phyloP scores from a whole-genome alignment of 2,329 filamentous ascomycete species.

The Botrytis tulipae region DNA sequence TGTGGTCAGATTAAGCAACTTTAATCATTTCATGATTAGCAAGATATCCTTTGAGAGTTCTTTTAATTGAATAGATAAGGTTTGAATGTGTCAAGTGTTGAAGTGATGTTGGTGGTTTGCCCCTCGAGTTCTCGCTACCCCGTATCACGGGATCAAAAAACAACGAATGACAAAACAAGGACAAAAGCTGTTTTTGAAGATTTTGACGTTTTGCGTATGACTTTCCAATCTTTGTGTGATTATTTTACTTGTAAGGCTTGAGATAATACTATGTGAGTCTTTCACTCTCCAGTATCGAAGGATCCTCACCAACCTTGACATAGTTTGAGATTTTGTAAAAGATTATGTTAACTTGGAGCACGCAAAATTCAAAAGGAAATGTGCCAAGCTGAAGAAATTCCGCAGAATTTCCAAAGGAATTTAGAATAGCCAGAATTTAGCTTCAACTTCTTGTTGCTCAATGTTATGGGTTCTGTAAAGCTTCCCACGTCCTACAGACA shows the following conservation, averaged over 20 bases:
- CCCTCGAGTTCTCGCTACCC: not conserved
- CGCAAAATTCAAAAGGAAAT: rapidly evolving
- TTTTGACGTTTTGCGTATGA: too few species aligned
- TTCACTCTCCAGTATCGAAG: not conserved
- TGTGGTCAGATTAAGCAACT: not conserved
- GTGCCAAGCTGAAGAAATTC: not conserved
- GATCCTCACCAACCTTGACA: not conserved
- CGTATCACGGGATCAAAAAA: conserved; percentile 1
- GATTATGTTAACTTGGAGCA: not conserved
- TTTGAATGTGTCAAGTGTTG: not conserved
- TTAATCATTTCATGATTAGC: rapidly evolving
- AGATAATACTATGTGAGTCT: not conserved
- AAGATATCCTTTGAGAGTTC: rapidly evolving
- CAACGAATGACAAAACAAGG: not conserved
- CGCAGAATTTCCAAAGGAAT: rapidly evolving
- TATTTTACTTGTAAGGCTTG: too few species aligned
- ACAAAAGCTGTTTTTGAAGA: not conserved
- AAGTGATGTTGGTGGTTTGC: not conserved
- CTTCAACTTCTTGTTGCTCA: not conserved
- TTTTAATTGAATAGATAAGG: not conserved
- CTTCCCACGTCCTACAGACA: not conserved
- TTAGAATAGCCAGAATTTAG: not conserved
- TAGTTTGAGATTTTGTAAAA: not conserved
- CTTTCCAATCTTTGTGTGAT: not conserved
- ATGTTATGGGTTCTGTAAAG: not conserved